Percentiles rank a stretch among this genome's conserved stretches.
Conservation (phyloP, 2,329 filamentous ascomycete genomes). For the Verticillium klebahnii region DNA sequence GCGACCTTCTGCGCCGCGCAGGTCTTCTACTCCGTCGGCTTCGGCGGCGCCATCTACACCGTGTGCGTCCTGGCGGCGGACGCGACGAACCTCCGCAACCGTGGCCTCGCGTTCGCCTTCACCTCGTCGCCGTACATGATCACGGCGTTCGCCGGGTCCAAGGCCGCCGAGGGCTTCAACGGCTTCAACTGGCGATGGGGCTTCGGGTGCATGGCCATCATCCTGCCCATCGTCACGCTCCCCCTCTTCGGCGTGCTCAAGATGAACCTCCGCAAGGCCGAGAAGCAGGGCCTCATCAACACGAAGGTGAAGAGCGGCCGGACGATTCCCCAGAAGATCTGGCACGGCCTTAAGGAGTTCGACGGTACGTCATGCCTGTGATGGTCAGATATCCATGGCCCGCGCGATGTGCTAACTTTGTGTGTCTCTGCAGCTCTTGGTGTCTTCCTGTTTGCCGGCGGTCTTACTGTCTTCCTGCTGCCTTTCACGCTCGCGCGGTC, state of each 20-base stretch:
- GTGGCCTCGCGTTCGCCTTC: constrained; percentile 36
- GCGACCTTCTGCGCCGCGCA: constrained; percentile 55
- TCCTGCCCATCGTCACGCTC: constrained; percentile 44
- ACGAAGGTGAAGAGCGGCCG: constrained; percentile 6
- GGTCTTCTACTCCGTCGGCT: constrained; percentile 60
- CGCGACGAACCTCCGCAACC: constrained; percentile 36
- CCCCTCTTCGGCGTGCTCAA: constrained; percentile 30
- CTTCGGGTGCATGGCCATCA: constrained; percentile 60
- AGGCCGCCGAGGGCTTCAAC: constrained; percentile 33
- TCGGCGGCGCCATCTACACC: constrained; percentile 34
- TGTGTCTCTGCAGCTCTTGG: constrained; percentile 33
- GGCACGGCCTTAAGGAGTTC: constrained; percentile 10
- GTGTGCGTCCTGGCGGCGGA: constrained; percentile 38
- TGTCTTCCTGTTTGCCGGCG: constrained; percentile 51
- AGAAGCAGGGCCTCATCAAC: constrained; percentile 34
- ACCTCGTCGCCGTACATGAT: constrained; percentile 38
- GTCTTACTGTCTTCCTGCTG: constrained; percentile 57
- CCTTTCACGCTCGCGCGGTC: constrained; percentile 55
- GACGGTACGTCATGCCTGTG: constrained; percentile 9
- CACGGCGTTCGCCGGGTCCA: constrained; percentile 37
- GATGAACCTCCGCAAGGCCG: constrained; percentile 39
- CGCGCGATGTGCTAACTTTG: not conserved
- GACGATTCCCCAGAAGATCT: constrained; percentile 9
- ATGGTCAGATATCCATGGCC: too few species aligned
- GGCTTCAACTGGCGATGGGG: constrained; percentile 36